Percentiles rank a stretch among this genome's conserved stretches.
Conservation (phyloP, 768 basidiomycete species). For the Suillus alpinus region DNA sequence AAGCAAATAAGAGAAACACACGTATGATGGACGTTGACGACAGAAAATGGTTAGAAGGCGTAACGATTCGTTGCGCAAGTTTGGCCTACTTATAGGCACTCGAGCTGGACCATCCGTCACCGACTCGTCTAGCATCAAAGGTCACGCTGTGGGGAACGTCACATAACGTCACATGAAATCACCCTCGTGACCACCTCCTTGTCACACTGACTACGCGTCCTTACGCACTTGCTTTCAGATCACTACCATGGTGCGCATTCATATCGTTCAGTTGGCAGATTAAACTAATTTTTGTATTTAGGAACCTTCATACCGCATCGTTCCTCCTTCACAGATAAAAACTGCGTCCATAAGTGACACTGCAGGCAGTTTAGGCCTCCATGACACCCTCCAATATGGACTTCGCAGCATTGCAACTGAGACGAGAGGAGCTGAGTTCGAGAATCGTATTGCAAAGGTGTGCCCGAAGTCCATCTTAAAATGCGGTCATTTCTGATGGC, state of each 20-base stretch:
- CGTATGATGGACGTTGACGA: neutral
- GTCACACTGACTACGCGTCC: constrained; percentile 14
- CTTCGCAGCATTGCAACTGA: constrained; percentile 78
- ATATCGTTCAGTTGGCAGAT: neutral
- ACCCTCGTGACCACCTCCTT: constrained; percentile 11
- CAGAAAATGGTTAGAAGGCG: neutral
- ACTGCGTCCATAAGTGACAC: constrained; percentile 66
- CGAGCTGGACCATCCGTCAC: constrained; percentile 3
- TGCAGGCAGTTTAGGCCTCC: constrained; percentile 74
- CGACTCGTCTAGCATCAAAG: neutral
- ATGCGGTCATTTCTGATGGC: neutral
- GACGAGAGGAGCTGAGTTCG: constrained; percentile 52
- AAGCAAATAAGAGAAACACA: neutral
- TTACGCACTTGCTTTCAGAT: constrained; percentile 10
- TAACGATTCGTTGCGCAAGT: neutral
- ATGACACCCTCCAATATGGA: constrained; percentile 86
- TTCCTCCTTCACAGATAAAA: constrained; percentile 54
- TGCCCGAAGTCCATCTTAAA: constrained; percentile 1
- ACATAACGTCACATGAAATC: constrained; percentile 27
- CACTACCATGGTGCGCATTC: constrained; percentile 20
- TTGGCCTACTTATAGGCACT: constrained; percentile 8
- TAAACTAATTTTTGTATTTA: constrained; percentile 14
- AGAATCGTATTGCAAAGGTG: constrained; percentile 76
- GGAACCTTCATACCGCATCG: constrained; percentile 58
- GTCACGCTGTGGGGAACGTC: constrained; percentile 24